Base-by-base conservation (phyloP, 768 basidiomycete genomes). In the Lentinula raphanica region DNA sequence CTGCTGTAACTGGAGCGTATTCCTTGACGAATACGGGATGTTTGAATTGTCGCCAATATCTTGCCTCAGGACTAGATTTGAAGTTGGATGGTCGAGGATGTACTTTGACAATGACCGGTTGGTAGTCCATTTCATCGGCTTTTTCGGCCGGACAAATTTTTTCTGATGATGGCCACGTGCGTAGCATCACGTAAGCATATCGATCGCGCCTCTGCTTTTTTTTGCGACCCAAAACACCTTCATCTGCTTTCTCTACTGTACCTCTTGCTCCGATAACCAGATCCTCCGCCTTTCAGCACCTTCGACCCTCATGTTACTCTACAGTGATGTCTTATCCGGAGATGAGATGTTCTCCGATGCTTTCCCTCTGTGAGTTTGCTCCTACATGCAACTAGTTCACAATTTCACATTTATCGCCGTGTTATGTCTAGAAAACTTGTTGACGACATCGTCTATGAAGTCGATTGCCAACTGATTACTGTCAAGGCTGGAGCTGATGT, bases 291-390 rank as follows among this genome's bases (percentile, higher is more conserved):
- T 54, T 51, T 62, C 40, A 55, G 35, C 44, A 40, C 60, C 49
- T 38, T 27, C 49, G 31, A 44, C 32, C 64, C 70, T 62, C 74
- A 92, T 94, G 92, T 71, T 92, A 72, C 74, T 94, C 66, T 94
- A 84, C 76, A 39, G 60, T 27, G 92, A 94, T 71, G 69, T 90
- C 59, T n/a, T 97, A 58, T 72, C 84, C 50, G 83, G 72, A 45
- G 93, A 96, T 68, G 95, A 98, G 79, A 89, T 98, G 82, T 84
- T 91, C 81, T 94, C 93, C 27, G 94, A 96, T 77, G 94, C 94
- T 63, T 98, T 88, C 79, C 86, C 87, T 19, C 17, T 88, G 94
- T 95, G 65, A 60, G 87, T 78, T 29, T 59, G 46, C 27, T 40
- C 13, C 19, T 35, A 35, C 32, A n/a, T 35, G 32, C 32, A 8